Evolutionary conservation across 495 filamentous ascomycete species (phyloP).

Genomic region (Neurospora intermedia): DNA sequence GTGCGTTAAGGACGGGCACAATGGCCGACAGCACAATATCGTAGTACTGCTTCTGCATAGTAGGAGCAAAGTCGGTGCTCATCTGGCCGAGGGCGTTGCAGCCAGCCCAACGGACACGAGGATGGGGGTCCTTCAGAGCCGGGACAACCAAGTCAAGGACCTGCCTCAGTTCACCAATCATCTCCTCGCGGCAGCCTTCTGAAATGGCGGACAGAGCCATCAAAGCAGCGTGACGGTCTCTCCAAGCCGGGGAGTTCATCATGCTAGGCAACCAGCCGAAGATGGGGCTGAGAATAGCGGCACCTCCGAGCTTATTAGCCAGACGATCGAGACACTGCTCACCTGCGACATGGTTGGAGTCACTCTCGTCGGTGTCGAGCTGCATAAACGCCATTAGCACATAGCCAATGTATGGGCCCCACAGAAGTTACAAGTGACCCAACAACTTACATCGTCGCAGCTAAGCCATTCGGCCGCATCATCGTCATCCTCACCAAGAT

Average conservation of each 20-base stretch:
- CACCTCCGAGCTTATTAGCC: conserved; percentile 91
- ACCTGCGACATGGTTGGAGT: conserved; percentile 94
- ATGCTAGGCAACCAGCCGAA: conserved; percentile 95
- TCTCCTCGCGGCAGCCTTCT: conserved; percentile 90
- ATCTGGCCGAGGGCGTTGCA: conserved; percentile 99
- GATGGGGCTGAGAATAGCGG: conserved; percentile 78
- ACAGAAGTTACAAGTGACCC: too few species aligned
- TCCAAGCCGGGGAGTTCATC: conserved; percentile 92
- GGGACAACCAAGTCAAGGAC: conserved; percentile 90
- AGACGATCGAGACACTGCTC: conserved; percentile 98
- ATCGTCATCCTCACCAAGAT: conserved; percentile 89
- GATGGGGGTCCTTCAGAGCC: conserved; percentile 81
- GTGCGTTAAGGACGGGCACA: conserved; percentile 80
- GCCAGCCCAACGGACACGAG: conserved; percentile 92
- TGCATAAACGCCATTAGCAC: too few species aligned
- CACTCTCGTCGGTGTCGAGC: conserved; percentile 89
- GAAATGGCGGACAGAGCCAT: conserved; percentile 99
- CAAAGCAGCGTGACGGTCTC: conserved; percentile 90
- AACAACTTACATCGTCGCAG: conserved; percentile 54
- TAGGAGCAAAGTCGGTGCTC: conserved; percentile 98
- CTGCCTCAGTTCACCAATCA: conserved; percentile 88
- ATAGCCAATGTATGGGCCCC: too few species aligned
- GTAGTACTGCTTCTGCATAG: conserved; percentile 96
- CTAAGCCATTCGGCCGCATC: conserved; percentile 90
- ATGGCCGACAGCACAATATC: conserved; percentile 75